These are phyloP conservation scores for Colletotrichum karsti DNA, from an alignment of 2,329 filamentous ascomycete genomes.

Conservation along the genomic window DNA sequence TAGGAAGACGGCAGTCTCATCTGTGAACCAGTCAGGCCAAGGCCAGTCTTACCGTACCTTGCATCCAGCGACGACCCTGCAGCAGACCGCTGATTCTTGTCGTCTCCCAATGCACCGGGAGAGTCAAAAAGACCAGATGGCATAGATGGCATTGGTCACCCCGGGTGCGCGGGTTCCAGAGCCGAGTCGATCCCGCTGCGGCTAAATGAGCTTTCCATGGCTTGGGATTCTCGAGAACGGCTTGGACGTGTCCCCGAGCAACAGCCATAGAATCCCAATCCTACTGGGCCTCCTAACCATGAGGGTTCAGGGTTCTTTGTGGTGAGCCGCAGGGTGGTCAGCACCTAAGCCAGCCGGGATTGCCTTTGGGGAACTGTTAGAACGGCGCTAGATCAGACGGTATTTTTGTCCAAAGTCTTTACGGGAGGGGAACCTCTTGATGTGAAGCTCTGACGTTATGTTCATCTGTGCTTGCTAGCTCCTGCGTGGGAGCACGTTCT, in stretches of 20 bases:
- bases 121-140: neutral
- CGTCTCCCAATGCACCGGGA: neutral
- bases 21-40: neutral
- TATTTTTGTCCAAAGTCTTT: slow-evolving; percentile 25
- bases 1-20: neutral
- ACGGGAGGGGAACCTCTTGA: neutral
- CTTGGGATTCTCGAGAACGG: neutral
- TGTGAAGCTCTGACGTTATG: slow-evolving; percentile 21
- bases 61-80: slow-evolving; percentile 1
- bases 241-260: slow-evolving; percentile 13
- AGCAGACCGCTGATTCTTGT: slow-evolving; percentile 4
- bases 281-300: neutral
- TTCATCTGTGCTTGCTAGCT: slow-evolving; percentile 2
- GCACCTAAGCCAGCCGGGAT: neutral
- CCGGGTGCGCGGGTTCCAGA: slow-evolving; percentile 10
- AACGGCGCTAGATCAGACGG: slow-evolving; percentile 1
- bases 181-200: slow-evolving; percentile 22
- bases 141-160: slow-evolving; percentile 15
- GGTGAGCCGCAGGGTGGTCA: slow-evolving; percentile 13
- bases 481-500: slow-evolving; percentile 7
- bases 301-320: slow-evolving; percentile 9
- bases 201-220: neutral
- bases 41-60: slow-evolving; percentile 10
- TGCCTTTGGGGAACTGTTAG: neutral
- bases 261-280: slow-evolving; percentile 2